These are phyloP conservation scores for Phytophthora pluvialis DNA, from an alignment of 352 stramenopile species.

Conservation along the genomic window DNA sequence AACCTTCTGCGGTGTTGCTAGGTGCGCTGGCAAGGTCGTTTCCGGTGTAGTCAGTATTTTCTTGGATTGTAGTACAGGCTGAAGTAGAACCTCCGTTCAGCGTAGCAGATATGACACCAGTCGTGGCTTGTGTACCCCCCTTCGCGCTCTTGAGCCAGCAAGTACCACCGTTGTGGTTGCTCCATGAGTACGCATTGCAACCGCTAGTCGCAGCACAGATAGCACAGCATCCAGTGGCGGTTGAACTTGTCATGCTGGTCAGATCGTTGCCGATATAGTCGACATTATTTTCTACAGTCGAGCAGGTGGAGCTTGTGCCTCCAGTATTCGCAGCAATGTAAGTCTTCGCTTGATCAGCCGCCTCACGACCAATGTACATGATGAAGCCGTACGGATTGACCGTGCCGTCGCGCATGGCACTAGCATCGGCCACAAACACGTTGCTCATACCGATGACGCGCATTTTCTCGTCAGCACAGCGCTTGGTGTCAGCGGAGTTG, in stretches of 20 bases:
- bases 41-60: conserved; percentile 44
- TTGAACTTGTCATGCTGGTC: conserved; percentile 30
- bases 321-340: conserved; percentile 32
- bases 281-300: conserved; percentile 35
- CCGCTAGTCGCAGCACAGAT: conserved; percentile 32
- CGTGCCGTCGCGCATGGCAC: conserved; percentile 61
- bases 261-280: conserved; percentile 63
- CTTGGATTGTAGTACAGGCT: conserved; percentile 32
- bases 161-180: conserved; percentile 52
- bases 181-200: conserved; percentile 62
- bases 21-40: conserved; percentile 25
- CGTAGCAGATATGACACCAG: conserved; percentile 21
- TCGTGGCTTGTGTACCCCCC: conserved; percentile 18
- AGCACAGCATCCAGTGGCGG: conserved; percentile 42
- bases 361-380: conserved; percentile 71
- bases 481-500: conserved; percentile 45
- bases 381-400: conserved; percentile 75
- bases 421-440: conserved; percentile 63
- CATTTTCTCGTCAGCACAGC: conserved; percentile 65
- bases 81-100: conserved; percentile 24
- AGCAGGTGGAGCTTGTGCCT: conserved; percentile 25
- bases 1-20: conserved; percentile 27
- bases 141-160: conserved; percentile 64
- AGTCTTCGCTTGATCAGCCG: conserved; percentile 42
- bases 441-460: conserved; percentile 67